Conservation (phyloP, 306 rosid genomes). For the Adenanthera pavonina region DNA sequence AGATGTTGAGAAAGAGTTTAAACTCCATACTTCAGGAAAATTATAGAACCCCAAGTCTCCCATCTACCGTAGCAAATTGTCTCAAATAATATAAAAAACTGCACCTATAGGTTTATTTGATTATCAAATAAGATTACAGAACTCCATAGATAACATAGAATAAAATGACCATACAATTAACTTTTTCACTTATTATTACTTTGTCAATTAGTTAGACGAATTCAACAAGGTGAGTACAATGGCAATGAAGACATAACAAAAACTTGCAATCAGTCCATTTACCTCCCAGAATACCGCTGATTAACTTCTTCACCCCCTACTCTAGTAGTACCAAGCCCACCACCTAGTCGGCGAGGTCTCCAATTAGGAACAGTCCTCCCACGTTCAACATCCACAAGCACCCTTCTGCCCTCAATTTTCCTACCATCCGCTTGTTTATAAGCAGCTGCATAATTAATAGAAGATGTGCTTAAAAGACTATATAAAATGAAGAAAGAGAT, state of each 20-base stretch:
- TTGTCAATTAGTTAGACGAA: not conserved
- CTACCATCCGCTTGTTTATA: constrained; percentile 99
- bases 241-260: constrained; percentile 12
- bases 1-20: not conserved
- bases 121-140: constrained; percentile 9
- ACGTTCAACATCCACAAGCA: constrained; percentile 98
- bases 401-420: constrained; percentile 96
- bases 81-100: constrained; percentile 4
- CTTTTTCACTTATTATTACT: not conserved
- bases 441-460: constrained; percentile 70
- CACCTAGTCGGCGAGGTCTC: constrained; percentile 98
- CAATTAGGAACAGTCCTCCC: constrained; percentile 99
- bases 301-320: constrained; percentile 95
- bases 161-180: constrained; percentile 14
- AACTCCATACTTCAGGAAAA: constrained; percentile 16
- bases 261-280: constrained; percentile 21
- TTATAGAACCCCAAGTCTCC: constrained; percentile 8
- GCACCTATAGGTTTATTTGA: constrained; percentile 9
- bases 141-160: not conserved
- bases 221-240: not conserved
- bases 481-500: constrained; percentile 2
- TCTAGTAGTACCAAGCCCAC: constrained; percentile 98
- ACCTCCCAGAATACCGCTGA: constrained; percentile 91
- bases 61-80: not conserved
- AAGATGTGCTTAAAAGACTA: constrained; percentile 23